Base-by-base conservation (phyloP, 2,329 filamentous ascomycete genomes). In the Trichoderma sp. region DNA sequence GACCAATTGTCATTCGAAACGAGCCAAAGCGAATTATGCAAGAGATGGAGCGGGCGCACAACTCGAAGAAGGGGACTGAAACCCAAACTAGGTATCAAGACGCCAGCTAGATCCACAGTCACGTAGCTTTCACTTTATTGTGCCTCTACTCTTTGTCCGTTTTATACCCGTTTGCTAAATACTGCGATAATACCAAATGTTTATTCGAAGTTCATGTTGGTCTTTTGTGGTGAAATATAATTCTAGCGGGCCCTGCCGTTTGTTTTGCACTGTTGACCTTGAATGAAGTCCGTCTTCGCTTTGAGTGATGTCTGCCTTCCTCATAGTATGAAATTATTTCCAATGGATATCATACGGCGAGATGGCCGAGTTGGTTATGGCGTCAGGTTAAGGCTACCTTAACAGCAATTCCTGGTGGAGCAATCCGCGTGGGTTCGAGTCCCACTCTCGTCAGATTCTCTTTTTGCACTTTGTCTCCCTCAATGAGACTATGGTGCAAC, bases 11-110 rank as follows among this genome's bases (percentile, higher is more conserved):
- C 10, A 58, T 65, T 5, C 67, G 59, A 15, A 74, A 72, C 25
- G 71, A 71, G 39, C 71, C 72, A 13, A 73, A 73, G 65, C 37
- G 69, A 37, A 73, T 71, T 50, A 72, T 74, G 69, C 69, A 73
- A 65, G 71, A 71, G 69, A 64, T 74, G 65, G 69, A 59, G 4
- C 60, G 56, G 19, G 34, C 34, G 35, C 45, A 69, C 35, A 32
- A 68, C 35, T 12, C 19, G n/a, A 42, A 15, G 27, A 60, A 27
- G 5, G 17, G 12, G 12, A 25, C 4, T 32, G 32, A 61, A 19
- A 13, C 7, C 7, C 32, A 25, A 3, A 17, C 50, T 2, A 27
- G 29, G 45, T 5, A 53, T 57, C 52, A 45, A 32, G 35, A 37
- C 59, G 45, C 45, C 22, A 39, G 13, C 8, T n/a, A n/a, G n/a